Conservation (phyloP, 305 asterid genomes). For the Andrographis paniculata region DNA sequence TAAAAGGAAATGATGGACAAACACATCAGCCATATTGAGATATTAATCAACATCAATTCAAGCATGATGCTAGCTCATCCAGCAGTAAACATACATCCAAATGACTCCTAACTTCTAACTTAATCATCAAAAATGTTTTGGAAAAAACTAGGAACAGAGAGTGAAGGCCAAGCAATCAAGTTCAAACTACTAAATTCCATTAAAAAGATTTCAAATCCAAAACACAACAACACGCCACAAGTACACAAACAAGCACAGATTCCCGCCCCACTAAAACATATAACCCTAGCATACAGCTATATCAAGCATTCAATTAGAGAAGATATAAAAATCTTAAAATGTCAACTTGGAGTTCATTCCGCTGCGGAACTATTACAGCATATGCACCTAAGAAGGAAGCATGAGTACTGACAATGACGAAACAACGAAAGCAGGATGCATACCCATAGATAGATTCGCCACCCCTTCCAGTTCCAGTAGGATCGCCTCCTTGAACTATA, state of each 20-base stretch:
- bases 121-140: neutral
- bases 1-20: neutral
- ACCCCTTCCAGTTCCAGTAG: constrained; percentile 95
- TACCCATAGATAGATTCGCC: constrained; percentile 97
- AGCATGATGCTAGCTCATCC: constrained; percentile 3
- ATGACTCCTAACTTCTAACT: constrained; percentile 2
- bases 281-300: too few relatives aligned
- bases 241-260: too few relatives aligned
- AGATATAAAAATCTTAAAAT: too few relatives aligned
- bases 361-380: too few relatives aligned
- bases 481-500: constrained; percentile 96
- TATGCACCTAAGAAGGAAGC: neutral
- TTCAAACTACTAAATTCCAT: neutral
- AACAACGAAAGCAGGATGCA: neutral
- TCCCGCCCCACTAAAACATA: too few relatives aligned
- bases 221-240: neutral
- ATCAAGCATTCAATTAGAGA: too few relatives aligned
- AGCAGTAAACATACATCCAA: neutral
- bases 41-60: neutral
- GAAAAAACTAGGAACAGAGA: constrained; percentile 1
- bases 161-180: neutral
- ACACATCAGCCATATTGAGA: constrained; percentile 4
- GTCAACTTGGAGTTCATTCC: too few relatives aligned
- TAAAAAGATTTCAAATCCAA: neutral
- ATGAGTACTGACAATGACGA: constrained; percentile 1